Base-by-base conservation (phyloP, 2,329 filamentous ascomycete species). In the Aspergillus neoniger region DNA sequence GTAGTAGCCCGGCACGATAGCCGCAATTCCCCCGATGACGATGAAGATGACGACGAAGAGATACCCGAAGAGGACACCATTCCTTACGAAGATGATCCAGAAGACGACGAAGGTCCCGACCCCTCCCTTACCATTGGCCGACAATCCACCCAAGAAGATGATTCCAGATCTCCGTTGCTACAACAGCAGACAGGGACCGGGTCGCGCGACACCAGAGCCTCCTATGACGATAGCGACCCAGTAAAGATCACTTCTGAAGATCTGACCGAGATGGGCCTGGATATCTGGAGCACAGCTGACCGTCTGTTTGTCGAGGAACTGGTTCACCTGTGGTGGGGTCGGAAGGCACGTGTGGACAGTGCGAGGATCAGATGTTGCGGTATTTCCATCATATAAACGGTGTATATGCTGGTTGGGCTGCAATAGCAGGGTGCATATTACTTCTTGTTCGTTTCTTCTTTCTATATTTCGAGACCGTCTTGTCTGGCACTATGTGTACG, bases 201-300 rank as follows among this genome's bases (percentile, higher is more conserved):
- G 25, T 63, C 36, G 38, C 60, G 6, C 25, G 25, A 32, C 51
- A 23, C 21, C 25, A 52, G 39, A 21, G 17, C 23, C 19, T 32
- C 53, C 25, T 44, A 55, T 10, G 25, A 47, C 4, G 43, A 67
- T 3, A 62, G 70, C 21, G 70, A 71, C 3, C 65, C 71, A 3
- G 69, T 80, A 17, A 72, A 70, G 1, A 76, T 81, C 30, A 78
- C 72, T 1, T 72, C 75, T 19, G 76, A 79, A 19, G 80, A 82
- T 63, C 79, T 82, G 72, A 69, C 70, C 15, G 71, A 77, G 41
- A 82, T 82, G 80, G 80, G 80, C 3, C 74, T 82, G 15, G 80
- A 82, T 63, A 72, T 78, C 15, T 82, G 80, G 80, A 82, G 80
- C 58, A 74, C 73, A 15, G 73, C 78, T 4, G 80, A 82, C 62